Percentiles rank a stretch among this genome's conserved stretches.
Evolutionary conservation across 805 yeast genomes (phyloP).

Genomic region (Metschnikowia aberdeeniae): DNA sequence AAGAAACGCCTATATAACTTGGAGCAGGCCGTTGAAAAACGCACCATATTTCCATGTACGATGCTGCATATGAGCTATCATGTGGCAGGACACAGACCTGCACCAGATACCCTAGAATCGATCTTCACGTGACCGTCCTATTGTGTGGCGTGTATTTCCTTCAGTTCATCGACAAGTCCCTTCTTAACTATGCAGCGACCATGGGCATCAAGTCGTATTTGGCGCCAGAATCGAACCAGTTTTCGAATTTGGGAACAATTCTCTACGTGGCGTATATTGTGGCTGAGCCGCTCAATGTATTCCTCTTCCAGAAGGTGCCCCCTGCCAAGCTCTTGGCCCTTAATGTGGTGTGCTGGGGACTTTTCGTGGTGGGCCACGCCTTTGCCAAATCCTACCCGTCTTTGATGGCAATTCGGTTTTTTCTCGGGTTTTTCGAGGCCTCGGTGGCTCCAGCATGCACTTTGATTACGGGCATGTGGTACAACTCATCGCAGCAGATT

Average conservation of each 20-base stretch:
- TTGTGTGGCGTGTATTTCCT: conserved; percentile 51
- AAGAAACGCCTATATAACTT: not conserved
- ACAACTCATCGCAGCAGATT: conserved; percentile 49
- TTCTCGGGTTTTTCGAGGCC: conserved; percentile 53
- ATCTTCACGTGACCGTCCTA: conserved; percentile 42
- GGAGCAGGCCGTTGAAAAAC: not conserved
- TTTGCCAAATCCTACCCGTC: conserved; percentile 45
- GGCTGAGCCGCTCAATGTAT: conserved; percentile 46
- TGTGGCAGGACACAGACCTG: not conserved
- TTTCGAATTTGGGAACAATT: conserved; percentile 50
- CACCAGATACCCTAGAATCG: conserved; percentile 34
- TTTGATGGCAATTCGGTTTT: conserved; percentile 50
- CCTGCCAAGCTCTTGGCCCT: conserved; percentile 47
- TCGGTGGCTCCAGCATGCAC: conserved; percentile 55
- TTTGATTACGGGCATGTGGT: conserved; percentile 60
- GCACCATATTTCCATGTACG: conserved; percentile 3
- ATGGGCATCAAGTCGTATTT: conserved; percentile 55
- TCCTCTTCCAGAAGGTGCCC: conserved; percentile 47
- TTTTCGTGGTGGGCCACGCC: conserved; percentile 36
- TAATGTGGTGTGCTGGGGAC: conserved; percentile 52
- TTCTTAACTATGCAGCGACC: conserved; percentile 56
- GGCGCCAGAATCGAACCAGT: conserved; percentile 39
- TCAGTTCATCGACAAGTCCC: conserved; percentile 55
- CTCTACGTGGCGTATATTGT: conserved; percentile 51
- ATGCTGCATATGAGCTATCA: conserved; percentile 7